Conservation (phyloP, 2,329 filamentous ascomycete genomes). For the Acrocalymma vagum region DNA sequence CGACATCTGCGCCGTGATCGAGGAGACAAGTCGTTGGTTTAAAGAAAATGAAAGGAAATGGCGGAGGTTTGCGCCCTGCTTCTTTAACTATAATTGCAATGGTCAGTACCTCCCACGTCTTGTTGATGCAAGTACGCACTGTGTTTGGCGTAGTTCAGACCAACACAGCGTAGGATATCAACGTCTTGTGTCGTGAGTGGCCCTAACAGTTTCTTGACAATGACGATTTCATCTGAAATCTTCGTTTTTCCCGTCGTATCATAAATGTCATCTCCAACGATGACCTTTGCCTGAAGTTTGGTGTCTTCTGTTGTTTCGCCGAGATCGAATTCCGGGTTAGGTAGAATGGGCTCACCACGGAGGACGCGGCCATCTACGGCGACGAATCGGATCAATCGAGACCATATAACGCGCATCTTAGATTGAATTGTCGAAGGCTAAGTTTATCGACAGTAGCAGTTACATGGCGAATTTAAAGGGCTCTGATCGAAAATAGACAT, state of each 20-base stretch:
- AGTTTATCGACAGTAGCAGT: too few species aligned
- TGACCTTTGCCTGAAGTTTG: constrained; percentile 57
- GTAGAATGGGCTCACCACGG: constrained; percentile 49
- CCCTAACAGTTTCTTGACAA: constrained; percentile 57
- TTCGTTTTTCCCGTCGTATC: constrained; percentile 50
- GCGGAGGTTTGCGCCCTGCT: constrained; percentile 54
- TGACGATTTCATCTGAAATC: constrained; percentile 28
- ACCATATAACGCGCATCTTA: constrained; percentile 43
- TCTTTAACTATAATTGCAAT: constrained; percentile 50
- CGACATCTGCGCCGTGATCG: constrained; percentile 11
- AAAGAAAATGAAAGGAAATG: constrained; percentile 57
- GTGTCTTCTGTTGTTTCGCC: constrained; percentile 52
- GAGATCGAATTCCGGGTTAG: constrained; percentile 8
- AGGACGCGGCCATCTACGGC: constrained; percentile 56
- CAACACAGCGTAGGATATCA: constrained; percentile 62
- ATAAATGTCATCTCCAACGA: constrained; percentile 31
- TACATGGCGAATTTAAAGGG: too few species aligned
- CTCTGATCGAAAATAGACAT: too few species aligned
- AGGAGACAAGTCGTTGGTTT: constrained; percentile 38
- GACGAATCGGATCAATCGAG: constrained; percentile 59
- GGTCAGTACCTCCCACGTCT: too few species aligned
- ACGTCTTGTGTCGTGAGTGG: constrained; percentile 59
- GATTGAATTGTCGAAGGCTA: too few species aligned
- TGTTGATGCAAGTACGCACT: constrained; percentile 31
- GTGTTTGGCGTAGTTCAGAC: constrained; percentile 65